Percentiles rank a stretch among this genome's conserved stretches.
Conservation (phyloP, 352 stramenopile species). For the Phytophthora chlamydospora region DNA sequence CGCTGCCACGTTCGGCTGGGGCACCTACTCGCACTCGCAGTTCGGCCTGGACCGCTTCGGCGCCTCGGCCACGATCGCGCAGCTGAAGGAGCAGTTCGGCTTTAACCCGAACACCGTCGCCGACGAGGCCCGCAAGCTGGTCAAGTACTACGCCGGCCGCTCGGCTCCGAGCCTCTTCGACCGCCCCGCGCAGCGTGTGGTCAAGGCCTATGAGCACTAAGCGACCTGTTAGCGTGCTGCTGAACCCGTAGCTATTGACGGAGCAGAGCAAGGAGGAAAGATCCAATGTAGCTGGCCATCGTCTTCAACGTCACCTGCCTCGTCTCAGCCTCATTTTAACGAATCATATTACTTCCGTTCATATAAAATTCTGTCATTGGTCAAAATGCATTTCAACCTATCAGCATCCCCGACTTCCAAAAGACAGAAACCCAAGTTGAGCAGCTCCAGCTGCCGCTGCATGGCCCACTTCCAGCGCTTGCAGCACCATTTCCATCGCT, state of each 20-base stretch:
- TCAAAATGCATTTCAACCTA: slow-evolving; percentile 19
- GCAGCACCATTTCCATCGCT: slow-evolving; percentile 6
- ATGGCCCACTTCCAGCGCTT: slow-evolving; percentile 21
- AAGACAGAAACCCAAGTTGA: not conserved
- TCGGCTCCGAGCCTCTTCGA: slow-evolving; percentile 76
- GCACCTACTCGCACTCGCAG: slow-evolving; percentile 95
- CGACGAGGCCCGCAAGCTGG: slow-evolving; percentile 91
- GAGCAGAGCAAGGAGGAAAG: slow-evolving; percentile 3
- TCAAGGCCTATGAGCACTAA: slow-evolving; percentile 76
- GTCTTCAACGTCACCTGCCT: slow-evolving; percentile 20
- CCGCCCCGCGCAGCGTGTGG: slow-evolving; percentile 60
- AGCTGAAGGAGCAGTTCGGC: slow-evolving; percentile 95
- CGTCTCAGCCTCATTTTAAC: slow-evolving; percentile 17
- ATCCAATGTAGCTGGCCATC: slow-evolving; percentile 8
- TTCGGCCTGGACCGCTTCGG: slow-evolving; percentile 92
- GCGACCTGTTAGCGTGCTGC: slow-evolving; percentile 1
- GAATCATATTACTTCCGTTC: slow-evolving; percentile 14
- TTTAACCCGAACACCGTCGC: slow-evolving; percentile 96
- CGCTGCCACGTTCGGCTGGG: slow-evolving; percentile 93
- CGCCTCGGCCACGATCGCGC: slow-evolving; percentile 84
- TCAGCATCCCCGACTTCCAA: slow-evolving; percentile 11
- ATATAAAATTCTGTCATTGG: slow-evolving; percentile 3
- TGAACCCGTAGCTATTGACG: slow-evolving; percentile 1
- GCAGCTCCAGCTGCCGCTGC: slow-evolving; percentile 4
- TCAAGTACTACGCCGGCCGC: slow-evolving; percentile 92